Evolutionary conservation across 371 early-diverging fungal species (phyloP), one percentile per base, ranked within the genome.

Genomic region (Mortierella sp.): DNA sequence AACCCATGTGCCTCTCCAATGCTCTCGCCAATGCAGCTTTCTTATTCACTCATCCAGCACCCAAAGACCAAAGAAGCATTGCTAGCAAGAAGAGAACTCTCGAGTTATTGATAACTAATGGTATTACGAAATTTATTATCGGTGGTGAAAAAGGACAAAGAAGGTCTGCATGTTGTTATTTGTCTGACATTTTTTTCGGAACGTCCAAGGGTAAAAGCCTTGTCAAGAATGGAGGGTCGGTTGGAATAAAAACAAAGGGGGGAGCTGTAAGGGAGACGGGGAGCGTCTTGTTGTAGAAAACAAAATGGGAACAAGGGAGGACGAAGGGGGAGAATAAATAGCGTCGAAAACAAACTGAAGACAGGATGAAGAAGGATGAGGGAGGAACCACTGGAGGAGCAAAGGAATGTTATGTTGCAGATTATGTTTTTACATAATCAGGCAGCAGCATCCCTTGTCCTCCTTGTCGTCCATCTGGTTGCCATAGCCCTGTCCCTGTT

Each of bases 401-500:
- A 72, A 37, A 51, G 73, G 48, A 26, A 53, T 50, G 40, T 46
- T 46, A 8, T 53, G n/a, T 72, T 72, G 95, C 64, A 43, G 59
- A 59, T 28, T 40, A 6, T 40, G 50, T 51, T 51, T 64, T 77
- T 88, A 89, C 89, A 89, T 86, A 37, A 89, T 71, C 28, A 87
- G 74, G 82, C 89, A 89, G 82, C 89, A 88, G 86, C 89, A 88
- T 40, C 89, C 85, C 69, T 86, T 87, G 51, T 88, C 83, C 48
- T 81, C 81, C 64, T 72, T 74, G 67, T 78, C 81, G 34, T 77
- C 76, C 76, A 76, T 78, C 64, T 87, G 87, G 73, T 79, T 83
- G 74, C 87, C 88, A 70, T 76, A 84, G 61, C 87, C 87, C 69
- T 84, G 88, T 34, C 89, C 89, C 59, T 85, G 84, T 48, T 86